Base-by-base conservation (phyloP, 78 protist genomes). In the Dictyostelium firmibasis region DNA sequence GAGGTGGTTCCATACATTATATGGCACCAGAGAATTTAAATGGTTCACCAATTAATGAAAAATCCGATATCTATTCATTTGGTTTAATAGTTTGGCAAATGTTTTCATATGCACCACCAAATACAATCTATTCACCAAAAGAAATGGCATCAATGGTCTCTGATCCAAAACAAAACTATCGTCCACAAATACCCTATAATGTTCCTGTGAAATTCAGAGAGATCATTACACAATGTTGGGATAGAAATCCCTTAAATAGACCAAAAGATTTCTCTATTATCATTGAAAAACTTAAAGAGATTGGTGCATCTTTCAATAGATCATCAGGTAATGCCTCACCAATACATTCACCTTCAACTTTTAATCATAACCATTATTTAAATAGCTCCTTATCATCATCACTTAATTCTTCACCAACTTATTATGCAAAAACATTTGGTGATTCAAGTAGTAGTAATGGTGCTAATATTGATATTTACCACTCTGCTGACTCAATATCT, bases 31-130 rank as follows among this genome's bases (percentile, higher is more conserved):
- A 94, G 33, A 77, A 78, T 13, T 50, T 93, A 47, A 62, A 75
- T 29, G 33, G 35, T 27, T 67, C 76, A 29, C 74, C 86, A n/a
- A 50, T 84, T 8, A 92, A 91, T 36, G 89, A 92, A 47, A 84
- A 86, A 57, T 84, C 64, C 0, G 96, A 93, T 85, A 85, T 93
- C 8, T 93, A 85, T 31, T 53, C 92, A 33, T 93, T 53, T 77
- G 96, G 93, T 53, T 31, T 93, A n/a, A 35, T 89, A 5, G 18
- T 89, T 20, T 89, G 94, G 94, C 87, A 89, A n/a, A 38, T 89
- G 38, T 89, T 89, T 70, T 79, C 94, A n/a, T 79, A 81, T 38
- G 69, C 35, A 33, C 92, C 79, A 85, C 96, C 96, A 38, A 60
- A 86, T 60, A 67, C 64, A 60, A 64, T 53, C 25, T 14, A 77